Conservation (phyloP, 495 filamentous ascomycete species). For the Paragyromitra xinjiangensis region DNA sequence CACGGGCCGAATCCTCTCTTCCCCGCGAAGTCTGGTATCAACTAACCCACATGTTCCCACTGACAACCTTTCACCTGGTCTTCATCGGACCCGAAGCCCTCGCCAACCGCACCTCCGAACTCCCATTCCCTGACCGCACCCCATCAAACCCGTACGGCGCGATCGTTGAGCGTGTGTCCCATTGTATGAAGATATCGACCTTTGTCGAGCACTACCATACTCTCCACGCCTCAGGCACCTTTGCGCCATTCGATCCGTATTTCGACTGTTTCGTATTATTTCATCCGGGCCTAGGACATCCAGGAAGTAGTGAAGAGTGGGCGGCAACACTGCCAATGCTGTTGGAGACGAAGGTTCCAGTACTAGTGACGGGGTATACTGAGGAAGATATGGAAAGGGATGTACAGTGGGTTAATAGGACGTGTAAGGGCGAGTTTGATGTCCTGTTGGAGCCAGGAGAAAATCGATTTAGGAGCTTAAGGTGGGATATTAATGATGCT, state of each 20-base stretch:
- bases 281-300: constrained; percentile 94
- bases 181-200: constrained; percentile 91
- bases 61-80: constrained; percentile 79
- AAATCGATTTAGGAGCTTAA: constrained; percentile 90
- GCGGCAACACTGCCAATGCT: constrained; percentile 85
- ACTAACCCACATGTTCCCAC: constrained; percentile 87
- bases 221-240: constrained; percentile 85
- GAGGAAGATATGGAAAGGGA: constrained; percentile 93
- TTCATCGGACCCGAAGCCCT: constrained; percentile 98
- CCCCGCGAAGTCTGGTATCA: constrained; percentile 95
- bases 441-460: constrained; percentile 89
- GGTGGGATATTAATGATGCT: constrained; percentile 96
- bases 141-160: constrained; percentile 89
- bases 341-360: constrained; percentile 91
- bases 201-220: constrained; percentile 99
- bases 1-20: constrained; percentile 93
- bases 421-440: constrained; percentile 87
- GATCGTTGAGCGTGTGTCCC: constrained; percentile 83
- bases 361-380: constrained; percentile 94
- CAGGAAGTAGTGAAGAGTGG: constrained; percentile 92
- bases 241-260: constrained; percentile 95
- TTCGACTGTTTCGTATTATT: constrained; percentile 96
- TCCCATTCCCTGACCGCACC: constrained; percentile 85
- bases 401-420: constrained; percentile 84
- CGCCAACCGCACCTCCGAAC: constrained; percentile 86